Evolutionary conservation across 257 asterid genomes (phyloP).

Genomic region (Paulownia fortunei): DNA sequence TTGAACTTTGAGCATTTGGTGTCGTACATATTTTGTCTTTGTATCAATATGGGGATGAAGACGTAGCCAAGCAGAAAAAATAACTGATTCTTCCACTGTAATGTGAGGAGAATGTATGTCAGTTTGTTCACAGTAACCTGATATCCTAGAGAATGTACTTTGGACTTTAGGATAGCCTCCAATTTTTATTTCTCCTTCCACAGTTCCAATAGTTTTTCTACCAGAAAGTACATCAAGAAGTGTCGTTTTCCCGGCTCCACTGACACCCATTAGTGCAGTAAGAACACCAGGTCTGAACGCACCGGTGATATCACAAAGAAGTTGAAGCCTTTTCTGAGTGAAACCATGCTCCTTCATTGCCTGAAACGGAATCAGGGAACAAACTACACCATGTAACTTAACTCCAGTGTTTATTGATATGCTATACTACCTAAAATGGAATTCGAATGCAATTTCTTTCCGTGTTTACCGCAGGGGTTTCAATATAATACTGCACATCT

Average conservation of each 20-base stretch:
- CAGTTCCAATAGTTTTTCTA: slow-evolving; percentile 59
- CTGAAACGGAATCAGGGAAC: slow-evolving; percentile 31
- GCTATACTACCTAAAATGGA: background rate
- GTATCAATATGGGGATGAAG: slow-evolving; percentile 51
- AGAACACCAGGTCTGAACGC: slow-evolving; percentile 68
- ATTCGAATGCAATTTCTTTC: background rate
- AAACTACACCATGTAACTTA: background rate
- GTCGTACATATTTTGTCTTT: slow-evolving; percentile 50
- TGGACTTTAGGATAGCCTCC: slow-evolving; percentile 70
- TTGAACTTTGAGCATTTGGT: background rate
- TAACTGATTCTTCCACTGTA: slow-evolving; percentile 61
- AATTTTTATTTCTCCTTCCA: slow-evolving; percentile 56
- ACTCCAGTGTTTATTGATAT: background rate
- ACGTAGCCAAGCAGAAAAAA: slow-evolving; percentile 69
- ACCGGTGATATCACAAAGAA: slow-evolving; percentile 57
- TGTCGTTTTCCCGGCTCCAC: slow-evolving; percentile 73
- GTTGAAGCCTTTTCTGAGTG: slow-evolving; percentile 49
- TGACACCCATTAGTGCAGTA: slow-evolving; percentile 70
- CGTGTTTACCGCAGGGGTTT: slow-evolving; percentile 53
- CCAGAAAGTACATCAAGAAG: slow-evolving; percentile 72
- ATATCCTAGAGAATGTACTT: slow-evolving; percentile 55
- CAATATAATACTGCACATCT: slow-evolving; percentile 60
- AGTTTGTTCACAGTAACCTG: slow-evolving; percentile 66
- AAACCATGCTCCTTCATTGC: slow-evolving; percentile 65
- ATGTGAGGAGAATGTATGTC: slow-evolving; percentile 65